Percentiles rank a stretch among this genome's conserved stretches.
These are phyloP conservation scores for Trichosanthes cucumerina DNA, from an alignment of 306 rosid species.

Conservation along the genomic window DNA sequence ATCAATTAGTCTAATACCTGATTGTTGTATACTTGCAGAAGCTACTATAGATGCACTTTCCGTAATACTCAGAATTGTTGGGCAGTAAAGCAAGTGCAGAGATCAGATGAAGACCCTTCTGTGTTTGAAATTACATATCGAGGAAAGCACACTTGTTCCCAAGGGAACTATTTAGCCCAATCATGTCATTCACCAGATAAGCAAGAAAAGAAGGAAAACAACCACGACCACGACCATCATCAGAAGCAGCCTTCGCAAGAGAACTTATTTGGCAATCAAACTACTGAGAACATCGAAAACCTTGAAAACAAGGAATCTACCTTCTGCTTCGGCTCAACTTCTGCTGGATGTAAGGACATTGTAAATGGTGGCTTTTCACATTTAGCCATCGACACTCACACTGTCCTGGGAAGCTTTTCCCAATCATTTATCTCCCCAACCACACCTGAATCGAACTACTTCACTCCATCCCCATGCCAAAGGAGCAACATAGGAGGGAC, in stretches of 20 bases:
- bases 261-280: conserved; percentile 17
- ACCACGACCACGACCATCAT: not conserved
- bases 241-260: conserved; percentile 5
- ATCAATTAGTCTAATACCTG: not conserved
- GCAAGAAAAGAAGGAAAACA: conserved; percentile 28
- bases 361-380: conserved; percentile 5
- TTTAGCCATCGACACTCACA: conserved; percentile 4
- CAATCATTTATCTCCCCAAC: conserved; percentile 32
- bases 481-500: conserved; percentile 13
- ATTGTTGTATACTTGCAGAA: conserved; percentile 48
- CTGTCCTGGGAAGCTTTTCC: conserved; percentile 26
- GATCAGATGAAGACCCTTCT: conserved; percentile 73
- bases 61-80: conserved; percentile 66
- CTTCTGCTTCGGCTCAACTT: conserved; percentile 51
- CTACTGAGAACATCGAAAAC: conserved; percentile 3
- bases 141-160: conserved; percentile 75
- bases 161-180: conserved; percentile 29
- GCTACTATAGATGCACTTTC: conserved; percentile 90
- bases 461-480: conserved; percentile 29
- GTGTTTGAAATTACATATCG: conserved; percentile 71
- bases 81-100: conserved; percentile 94
- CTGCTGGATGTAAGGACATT: conserved; percentile 26
- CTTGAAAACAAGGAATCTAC: conserved; percentile 24
- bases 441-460: conserved; percentile 31
- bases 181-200: conserved; percentile 45